phyloP scores from a whole-genome alignment of 345 rosid species.

The Cardamine resedifolia region DNA sequence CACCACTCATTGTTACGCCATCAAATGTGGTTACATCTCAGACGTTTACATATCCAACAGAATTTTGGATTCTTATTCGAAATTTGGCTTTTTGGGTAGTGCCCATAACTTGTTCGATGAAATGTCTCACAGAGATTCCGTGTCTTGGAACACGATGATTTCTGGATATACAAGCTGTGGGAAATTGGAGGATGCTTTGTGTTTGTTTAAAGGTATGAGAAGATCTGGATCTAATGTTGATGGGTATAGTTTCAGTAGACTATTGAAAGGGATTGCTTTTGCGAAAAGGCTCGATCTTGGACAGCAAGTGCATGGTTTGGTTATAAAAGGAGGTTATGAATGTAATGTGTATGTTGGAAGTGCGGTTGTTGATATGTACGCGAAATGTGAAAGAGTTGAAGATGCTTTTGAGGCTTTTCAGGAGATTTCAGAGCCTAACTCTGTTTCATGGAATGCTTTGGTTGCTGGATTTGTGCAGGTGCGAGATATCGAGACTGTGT shows the following conservation, averaged over 20 bases:
- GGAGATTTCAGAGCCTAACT: slow-evolving; percentile 50
- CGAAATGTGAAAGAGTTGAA: slow-evolving; percentile 56
- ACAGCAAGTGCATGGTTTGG: slow-evolving; percentile 54
- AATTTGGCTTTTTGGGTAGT: slow-evolving; percentile 28
- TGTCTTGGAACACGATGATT: slow-evolving; percentile 77
- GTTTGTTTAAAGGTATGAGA: slow-evolving; percentile 46
- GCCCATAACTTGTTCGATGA: slow-evolving; percentile 63
- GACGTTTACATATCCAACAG: slow-evolving; percentile 57
- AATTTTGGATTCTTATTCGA: slow-evolving; percentile 40
- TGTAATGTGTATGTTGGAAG: slow-evolving; percentile 61
- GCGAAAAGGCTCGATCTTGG: slow-evolving; percentile 48
- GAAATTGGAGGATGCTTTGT: slow-evolving; percentile 44
- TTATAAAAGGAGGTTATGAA: slow-evolving; percentile 47
- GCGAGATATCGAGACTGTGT: slow-evolving; percentile 45
- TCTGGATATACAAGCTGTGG: slow-evolving; percentile 57
- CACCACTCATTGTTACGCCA: slow-evolving; percentile 44
- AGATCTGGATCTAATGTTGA: slow-evolving; percentile 42
- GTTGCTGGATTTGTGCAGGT: slow-evolving; percentile 60
- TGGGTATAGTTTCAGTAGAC: slow-evolving; percentile 59
- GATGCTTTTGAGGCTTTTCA: slow-evolving; percentile 54
- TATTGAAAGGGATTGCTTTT: slow-evolving; percentile 63
- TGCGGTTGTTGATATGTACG: slow-evolving; percentile 72
- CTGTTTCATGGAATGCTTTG: slow-evolving; percentile 73
- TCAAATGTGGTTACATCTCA: slow-evolving; percentile 47
- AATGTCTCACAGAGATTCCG: slow-evolving; percentile 54